phyloP scores from a whole-genome alignment of 257 asterid genomes.

The Forsythia suspensa region DNA sequence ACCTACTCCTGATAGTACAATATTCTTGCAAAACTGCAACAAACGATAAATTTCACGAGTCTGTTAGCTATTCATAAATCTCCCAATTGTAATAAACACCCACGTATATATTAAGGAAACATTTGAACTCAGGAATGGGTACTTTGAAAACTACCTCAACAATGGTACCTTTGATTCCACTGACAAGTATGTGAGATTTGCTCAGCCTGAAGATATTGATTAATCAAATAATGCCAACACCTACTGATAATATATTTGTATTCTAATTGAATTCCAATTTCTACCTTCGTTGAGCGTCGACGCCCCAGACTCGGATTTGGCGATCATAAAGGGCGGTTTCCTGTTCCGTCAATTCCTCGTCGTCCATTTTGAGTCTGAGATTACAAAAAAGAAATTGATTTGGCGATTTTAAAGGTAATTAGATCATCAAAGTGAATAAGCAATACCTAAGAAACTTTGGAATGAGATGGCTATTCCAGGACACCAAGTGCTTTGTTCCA shows the following conservation, averaged over 20 bases:
- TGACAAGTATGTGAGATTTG: slow-evolving; percentile 77
- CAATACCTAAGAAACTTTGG: background rate
- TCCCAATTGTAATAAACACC: no score
- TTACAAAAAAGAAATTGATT: background rate
- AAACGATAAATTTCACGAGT: background rate
- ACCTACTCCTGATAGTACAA: slow-evolving; percentile 96
- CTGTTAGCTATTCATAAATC: no score
- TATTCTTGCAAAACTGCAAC: slow-evolving; percentile 92
- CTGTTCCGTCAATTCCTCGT: slow-evolving; percentile 86
- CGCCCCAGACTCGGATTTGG: slow-evolving; percentile 99
- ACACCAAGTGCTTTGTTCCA: background rate
- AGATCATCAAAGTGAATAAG: background rate
- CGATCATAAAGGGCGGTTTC: slow-evolving; percentile 98
- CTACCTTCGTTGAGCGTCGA: slow-evolving; percentile 95
- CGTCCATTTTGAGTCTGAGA: slow-evolving; percentile 20
- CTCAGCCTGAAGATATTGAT: slow-evolving; percentile 55
- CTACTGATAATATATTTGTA: background rate
- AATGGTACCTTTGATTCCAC: slow-evolving; percentile 81
- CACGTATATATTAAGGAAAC: no score
- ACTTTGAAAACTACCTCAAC: slow-evolving; percentile 57
- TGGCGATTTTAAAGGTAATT: background rate
- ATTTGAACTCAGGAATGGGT: no score
- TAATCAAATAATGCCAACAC: background rate
- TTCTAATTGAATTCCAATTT: no score
- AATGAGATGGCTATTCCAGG: background rate